phyloP scores from a whole-genome alignment of 2,329 filamentous ascomycete species.

The Colletotrichum plurivorum region DNA sequence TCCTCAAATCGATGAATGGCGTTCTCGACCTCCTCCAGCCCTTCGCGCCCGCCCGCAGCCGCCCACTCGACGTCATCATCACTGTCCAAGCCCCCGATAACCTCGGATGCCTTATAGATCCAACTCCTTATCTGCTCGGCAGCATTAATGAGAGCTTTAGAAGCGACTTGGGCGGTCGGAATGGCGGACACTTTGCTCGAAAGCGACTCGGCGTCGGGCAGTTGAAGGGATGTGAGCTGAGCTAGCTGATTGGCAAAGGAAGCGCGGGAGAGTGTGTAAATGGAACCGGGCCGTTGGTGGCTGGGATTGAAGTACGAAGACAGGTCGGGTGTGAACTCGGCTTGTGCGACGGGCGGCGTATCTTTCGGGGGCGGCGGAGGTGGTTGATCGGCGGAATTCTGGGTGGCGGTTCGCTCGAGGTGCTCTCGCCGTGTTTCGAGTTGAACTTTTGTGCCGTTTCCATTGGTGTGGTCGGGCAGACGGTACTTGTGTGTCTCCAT shows the following conservation, averaged over 20 bases:
- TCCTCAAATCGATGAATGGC: conserved; percentile 89
- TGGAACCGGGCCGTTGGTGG: conserved; percentile 82
- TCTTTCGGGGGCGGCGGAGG: conserved; percentile 66
- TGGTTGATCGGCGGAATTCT: conserved; percentile 54
- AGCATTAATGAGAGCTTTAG: conserved; percentile 85
- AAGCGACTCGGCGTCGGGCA: conserved; percentile 88
- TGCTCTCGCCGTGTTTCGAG: conserved; percentile 71
- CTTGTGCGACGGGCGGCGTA: conserved; percentile 52
- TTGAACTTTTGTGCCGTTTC: conserved; percentile 76
- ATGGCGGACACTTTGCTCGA: conserved; percentile 88
- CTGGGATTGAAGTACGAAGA: conserved; percentile 77
- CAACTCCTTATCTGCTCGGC: conserved; percentile 94
- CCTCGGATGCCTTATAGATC: conserved; percentile 93
- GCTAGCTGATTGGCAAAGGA: conserved; percentile 95
- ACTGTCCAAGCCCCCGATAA: conserved; percentile 89
- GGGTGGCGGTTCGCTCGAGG: conserved; percentile 63
- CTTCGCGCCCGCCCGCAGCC: conserved; percentile 86
- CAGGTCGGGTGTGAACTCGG: conserved; percentile 65
- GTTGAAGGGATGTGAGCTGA: conserved; percentile 89
- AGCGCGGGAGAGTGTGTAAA: conserved; percentile 92
- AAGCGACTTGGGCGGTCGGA: conserved; percentile 85
- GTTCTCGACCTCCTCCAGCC: conserved; percentile 79
- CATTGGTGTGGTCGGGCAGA: conserved; percentile 77
- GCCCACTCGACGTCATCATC: conserved; percentile 99
- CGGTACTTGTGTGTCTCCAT: conserved; percentile 84